These are phyloP conservation scores for Flaveria robusta DNA, from an alignment of 129 eudicot species.

Conservation along the genomic window DNA sequence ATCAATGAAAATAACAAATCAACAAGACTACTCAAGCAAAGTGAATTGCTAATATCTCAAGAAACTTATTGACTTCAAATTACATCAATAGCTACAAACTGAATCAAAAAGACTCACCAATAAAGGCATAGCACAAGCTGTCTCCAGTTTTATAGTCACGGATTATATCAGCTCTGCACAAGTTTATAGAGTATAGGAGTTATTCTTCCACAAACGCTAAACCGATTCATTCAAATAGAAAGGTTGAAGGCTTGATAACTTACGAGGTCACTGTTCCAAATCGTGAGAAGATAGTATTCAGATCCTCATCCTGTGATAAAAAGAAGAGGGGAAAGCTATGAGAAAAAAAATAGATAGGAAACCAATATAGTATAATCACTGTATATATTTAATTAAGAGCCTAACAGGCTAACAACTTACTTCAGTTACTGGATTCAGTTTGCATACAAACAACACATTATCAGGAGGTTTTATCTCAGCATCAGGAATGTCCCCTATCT, in stretches of 20 bases:
- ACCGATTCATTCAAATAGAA: slow-evolving; percentile 1
- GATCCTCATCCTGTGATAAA: slow-evolving; percentile 75
- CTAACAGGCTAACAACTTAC: slow-evolving; percentile 46
- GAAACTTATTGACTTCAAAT: background rate
- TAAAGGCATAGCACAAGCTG: slow-evolving; percentile 96
- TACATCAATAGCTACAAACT: background rate
- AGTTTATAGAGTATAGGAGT: slow-evolving; percentile 28
- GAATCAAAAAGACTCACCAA: slow-evolving; percentile 54
- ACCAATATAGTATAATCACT: background rate
- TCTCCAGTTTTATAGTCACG: slow-evolving; percentile 95
- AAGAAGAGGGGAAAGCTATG: slow-evolving; percentile 3
- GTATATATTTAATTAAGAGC: background rate
- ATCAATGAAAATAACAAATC: no score
- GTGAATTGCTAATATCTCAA: background rate
- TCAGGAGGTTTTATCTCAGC: slow-evolving; percentile 99
- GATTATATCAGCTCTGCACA: slow-evolving; percentile 82
- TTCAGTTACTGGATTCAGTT: slow-evolving; percentile 95
- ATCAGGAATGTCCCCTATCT: slow-evolving; percentile 98
- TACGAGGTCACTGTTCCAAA: slow-evolving; percentile 94
- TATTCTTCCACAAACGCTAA: slow-evolving; percentile 9
- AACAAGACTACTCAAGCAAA: no score
- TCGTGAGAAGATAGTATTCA: slow-evolving; percentile 86
- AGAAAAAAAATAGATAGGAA: slow-evolving; percentile 15
- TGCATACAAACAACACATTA: slow-evolving; percentile 93
- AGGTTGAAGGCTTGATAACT: slow-evolving; percentile 31